Evolutionary conservation across 2,329 filamentous ascomycete genomes (phyloP).

Genomic region (Arthrobotrys conoides): DNA sequence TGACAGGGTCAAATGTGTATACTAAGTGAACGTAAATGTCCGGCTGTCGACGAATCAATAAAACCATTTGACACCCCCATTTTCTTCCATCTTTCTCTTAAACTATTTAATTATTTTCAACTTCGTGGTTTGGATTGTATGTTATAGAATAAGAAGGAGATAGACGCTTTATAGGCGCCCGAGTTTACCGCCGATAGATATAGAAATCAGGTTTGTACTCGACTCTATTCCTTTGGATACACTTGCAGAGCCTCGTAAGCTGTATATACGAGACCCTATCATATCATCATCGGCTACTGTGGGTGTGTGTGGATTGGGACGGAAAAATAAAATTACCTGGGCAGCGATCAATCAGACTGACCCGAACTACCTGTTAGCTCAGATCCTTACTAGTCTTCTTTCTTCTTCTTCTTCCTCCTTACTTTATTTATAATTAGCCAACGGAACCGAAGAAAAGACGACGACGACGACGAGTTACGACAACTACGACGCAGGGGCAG

Average conservation of each 20-base stretch:
- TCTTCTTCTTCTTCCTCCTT: too few relatives aligned
- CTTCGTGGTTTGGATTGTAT: neutral
- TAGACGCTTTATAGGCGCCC: neutral
- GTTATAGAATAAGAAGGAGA: too few relatives aligned
- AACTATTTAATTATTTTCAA: neutral
- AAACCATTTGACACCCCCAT: neutral
- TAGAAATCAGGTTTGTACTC: neutral
- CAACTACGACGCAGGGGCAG: constrained; percentile 17
- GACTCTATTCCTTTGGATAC: constrained; percentile 6
- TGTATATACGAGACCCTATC: neutral
- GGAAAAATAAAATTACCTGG: constrained; percentile 25
- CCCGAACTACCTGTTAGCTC: constrained; percentile 10
- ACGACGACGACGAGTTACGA: neutral
- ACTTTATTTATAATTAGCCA: neutral
- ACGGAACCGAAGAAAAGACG: neutral
- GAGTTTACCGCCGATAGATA: neutral
- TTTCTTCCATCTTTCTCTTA: neutral
- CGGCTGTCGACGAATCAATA: neutral
- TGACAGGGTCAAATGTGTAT: constrained; percentile 35
- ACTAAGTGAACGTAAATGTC: neutral
- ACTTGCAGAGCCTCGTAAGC: neutral
- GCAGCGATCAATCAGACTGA: constrained; percentile 44
- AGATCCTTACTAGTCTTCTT: too few relatives aligned
- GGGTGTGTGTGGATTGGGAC: neutral
- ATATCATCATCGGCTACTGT: neutral